These are phyloP conservation scores for Agapanthus africanus DNA, from an alignment of 106 monocot species.

Conservation along the genomic window DNA sequence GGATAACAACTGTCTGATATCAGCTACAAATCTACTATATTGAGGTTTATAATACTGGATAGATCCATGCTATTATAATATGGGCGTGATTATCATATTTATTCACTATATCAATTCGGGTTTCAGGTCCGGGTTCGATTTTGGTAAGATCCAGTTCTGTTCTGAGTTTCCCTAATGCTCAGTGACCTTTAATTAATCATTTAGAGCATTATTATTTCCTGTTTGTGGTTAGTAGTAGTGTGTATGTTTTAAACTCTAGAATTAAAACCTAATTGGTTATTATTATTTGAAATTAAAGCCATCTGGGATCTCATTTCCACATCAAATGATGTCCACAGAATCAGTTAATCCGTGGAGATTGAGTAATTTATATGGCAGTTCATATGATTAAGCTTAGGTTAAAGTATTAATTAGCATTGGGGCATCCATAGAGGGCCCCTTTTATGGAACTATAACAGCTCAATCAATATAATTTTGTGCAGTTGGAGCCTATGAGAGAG, in stretches of 20 bases:
- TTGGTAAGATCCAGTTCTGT: not conserved
- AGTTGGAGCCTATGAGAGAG: conserved; percentile 16
- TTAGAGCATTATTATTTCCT: not conserved
- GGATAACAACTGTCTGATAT: too few species aligned
- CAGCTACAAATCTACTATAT: too few species aligned
- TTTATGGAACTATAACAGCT: not conserved
- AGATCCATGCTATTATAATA: too few species aligned
- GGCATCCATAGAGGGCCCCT: conserved; percentile 3
- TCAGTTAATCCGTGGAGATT: conserved; percentile 4
- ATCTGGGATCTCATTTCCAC: too few species aligned
- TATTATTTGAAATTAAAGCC: not conserved
- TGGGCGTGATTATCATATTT: too few species aligned
- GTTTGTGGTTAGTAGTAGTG: conserved; percentile 10
- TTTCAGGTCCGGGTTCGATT: not conserved
- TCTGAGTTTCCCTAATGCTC: not conserved
- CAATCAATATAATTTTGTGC: not conserved
- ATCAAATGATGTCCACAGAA: conserved; percentile 9
- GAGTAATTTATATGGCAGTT: conserved; percentile 8
- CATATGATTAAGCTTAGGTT: conserved; percentile 3
- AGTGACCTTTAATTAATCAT: not conserved
- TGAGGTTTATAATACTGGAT: too few species aligned
- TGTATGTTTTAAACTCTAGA: conserved; percentile 6
- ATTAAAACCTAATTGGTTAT: conserved; percentile 10
- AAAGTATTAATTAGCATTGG: conserved; percentile 6
- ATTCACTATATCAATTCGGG: too few species aligned